These are phyloP conservation scores for Penicillium roqueforti DNA, from an alignment of 495 filamentous ascomycete species.

Conservation along the genomic window DNA sequence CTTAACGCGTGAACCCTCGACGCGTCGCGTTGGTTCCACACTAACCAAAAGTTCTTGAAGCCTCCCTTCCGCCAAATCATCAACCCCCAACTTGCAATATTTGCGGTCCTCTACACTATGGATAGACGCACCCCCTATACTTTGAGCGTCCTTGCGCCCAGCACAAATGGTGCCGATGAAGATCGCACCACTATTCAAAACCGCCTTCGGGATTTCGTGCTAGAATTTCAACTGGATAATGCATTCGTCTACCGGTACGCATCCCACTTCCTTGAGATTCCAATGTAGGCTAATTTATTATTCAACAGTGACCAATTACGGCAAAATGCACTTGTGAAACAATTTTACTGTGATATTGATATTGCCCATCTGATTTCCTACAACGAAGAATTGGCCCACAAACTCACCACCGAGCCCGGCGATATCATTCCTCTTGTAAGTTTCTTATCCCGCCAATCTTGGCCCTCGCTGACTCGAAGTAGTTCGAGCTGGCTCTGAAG, in stretches of 20 bases:
- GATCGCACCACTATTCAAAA: constrained; percentile 52
- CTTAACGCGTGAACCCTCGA: constrained; percentile 42
- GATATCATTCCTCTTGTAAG: constrained; percentile 89
- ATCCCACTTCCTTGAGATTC: constrained; percentile 1
- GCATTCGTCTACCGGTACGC: constrained; percentile 87
- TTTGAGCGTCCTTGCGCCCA: constrained; percentile 70
- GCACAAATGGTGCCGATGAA: constrained; percentile 59
- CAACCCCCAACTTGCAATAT: constrained; percentile 18
- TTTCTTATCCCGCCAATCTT: not conserved
- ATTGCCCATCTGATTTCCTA: constrained; percentile 94
- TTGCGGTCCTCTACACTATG: constrained; percentile 50
- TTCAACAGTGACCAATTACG: constrained; percentile 79
- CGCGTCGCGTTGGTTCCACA: constrained; percentile 31
- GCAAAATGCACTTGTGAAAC: constrained; percentile 91
- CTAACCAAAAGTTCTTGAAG: constrained; percentile 30
- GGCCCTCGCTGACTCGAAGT: constrained; percentile 12
- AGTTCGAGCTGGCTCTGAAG: constrained; percentile 90
- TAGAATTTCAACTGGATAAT: constrained; percentile 94
- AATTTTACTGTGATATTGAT: constrained; percentile 96
- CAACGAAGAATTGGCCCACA: constrained; percentile 93
- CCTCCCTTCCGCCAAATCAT: constrained; percentile 17
- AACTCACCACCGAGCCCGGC: constrained; percentile 82
- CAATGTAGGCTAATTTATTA: not conserved
- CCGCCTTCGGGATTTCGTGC: constrained; percentile 70
- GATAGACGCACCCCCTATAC: constrained; percentile 85